Percentiles rank a stretch among this genome's conserved stretches.
phyloP scores from a whole-genome alignment of 2,329 filamentous ascomycete species.

The Venturia effusa region DNA sequence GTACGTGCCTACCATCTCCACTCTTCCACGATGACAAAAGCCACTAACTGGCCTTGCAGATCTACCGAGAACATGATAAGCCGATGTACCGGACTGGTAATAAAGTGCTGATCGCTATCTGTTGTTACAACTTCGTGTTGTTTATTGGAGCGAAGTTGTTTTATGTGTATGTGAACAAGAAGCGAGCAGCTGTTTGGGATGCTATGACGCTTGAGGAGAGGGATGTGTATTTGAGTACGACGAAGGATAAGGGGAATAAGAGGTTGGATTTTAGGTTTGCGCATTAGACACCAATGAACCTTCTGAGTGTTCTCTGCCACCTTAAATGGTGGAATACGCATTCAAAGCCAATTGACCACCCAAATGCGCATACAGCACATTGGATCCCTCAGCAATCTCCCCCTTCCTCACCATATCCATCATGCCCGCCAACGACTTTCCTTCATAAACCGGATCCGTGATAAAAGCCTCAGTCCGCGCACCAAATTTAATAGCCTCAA shows the following conservation, averaged over 20 bases:
- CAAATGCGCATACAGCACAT: slow-evolving; percentile 60
- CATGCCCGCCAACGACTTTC: slow-evolving; percentile 64
- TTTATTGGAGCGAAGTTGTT: slow-evolving; percentile 43
- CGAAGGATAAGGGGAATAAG: slow-evolving; percentile 27
- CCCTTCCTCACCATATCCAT: slow-evolving; percentile 55
- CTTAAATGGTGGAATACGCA: slow-evolving; percentile 37
- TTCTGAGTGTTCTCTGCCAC: neutral
- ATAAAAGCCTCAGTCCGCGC: slow-evolving; percentile 61
- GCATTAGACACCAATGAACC: neutral
- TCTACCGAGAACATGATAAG: slow-evolving; percentile 45
- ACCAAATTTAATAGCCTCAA: slow-evolving; percentile 58
- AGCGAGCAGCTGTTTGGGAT: slow-evolving; percentile 21
- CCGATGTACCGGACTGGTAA: slow-evolving; percentile 43
- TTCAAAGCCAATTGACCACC: slow-evolving; percentile 61
- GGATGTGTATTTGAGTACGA: slow-evolving; percentile 25
- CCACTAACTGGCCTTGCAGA: slow-evolving; percentile 15
- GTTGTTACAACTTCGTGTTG: slow-evolving; percentile 37
- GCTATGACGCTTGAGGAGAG: slow-evolving; percentile 25
- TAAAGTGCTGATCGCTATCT: slow-evolving; percentile 40
- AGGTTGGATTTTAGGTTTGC: slow-evolving; percentile 12
- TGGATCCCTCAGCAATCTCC: slow-evolving; percentile 48
- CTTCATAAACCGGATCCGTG: slow-evolving; percentile 67
- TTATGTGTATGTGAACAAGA: slow-evolving; percentile 41
- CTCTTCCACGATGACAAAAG: neutral
- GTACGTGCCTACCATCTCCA: slow-evolving; percentile 1